Evolutionary conservation across 805 yeast species (phyloP), one percentile per base, ranked within the genome.

Genomic region (Candida silvicultrix): DNA sequence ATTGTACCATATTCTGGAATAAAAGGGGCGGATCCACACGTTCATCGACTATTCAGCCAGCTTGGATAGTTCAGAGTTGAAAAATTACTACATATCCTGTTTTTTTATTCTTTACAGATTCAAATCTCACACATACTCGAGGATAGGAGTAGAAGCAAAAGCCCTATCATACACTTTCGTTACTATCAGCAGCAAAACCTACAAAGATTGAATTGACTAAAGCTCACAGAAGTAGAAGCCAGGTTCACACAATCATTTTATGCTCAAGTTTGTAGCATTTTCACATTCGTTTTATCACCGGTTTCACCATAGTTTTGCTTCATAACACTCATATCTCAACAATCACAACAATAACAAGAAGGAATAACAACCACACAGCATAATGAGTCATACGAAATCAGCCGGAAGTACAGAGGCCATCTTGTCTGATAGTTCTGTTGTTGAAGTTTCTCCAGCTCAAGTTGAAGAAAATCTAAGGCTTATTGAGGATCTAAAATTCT

Each of bases 401-500:
- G n/a, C 25, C 5, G 41, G 48, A 32, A 25, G 25, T 19, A 5
- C 32, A 18, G 44, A 45, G 40, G 21, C 31, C 47, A n/a, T 37
- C 10, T n/a, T 21, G 8, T 9, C 25, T n/a, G 42, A 45, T 5
- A 15, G 28, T 19, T 16, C 16, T 14, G 15, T 3, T 20, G 5
- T 21, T 14, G 25, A 15, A 2, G 49, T 48, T 20, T 42, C 57
- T 2, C 54, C 59, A 0, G 59, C 55, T 25, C 58, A 58, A 40
- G 61, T 68, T 2, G 74, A 72, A 46, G 86, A 80, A 57, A 73
- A 85, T 12, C 63, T 83, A 42, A 68, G 82, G 45, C 67, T 81
- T 41, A 81, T 85, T 21, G 89, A 85, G 52, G 94, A 86, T 58
- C 66, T 90, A 54, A 88, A 89, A 68, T 84, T 84, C 66, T 92